Conservation (phyloP, 768 basidiomycete genomes). For the Calocera viscosa region DNA sequence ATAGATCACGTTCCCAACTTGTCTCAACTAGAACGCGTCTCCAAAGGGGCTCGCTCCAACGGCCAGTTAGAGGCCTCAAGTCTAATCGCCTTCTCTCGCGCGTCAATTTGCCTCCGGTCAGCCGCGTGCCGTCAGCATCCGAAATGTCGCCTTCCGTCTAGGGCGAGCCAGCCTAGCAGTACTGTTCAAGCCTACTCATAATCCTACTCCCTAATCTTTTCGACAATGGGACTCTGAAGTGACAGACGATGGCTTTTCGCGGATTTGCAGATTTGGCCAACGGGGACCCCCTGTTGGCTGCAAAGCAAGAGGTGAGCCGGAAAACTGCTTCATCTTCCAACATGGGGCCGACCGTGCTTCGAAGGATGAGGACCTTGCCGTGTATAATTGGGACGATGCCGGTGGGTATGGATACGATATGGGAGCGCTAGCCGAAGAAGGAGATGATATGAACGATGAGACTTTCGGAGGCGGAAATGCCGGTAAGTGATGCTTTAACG, state of each 20-base stretch:
- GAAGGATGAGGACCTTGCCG: conserved; percentile 64
- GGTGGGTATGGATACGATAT: conserved; percentile 84
- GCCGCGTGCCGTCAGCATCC: conserved; percentile 9
- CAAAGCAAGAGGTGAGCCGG: background rate
- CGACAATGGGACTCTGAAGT: background rate
- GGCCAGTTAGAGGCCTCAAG: background rate
- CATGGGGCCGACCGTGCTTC: background rate
- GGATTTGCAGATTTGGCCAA: background rate
- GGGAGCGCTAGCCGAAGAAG: conserved; percentile 73
- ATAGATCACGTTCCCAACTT: background rate
- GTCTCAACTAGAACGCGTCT: background rate
- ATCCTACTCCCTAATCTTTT: background rate
- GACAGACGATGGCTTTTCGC: background rate
- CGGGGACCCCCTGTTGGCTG: background rate
- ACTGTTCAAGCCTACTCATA: conserved; percentile 4
- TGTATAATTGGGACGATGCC: conserved; percentile 58
- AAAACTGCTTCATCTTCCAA: background rate
- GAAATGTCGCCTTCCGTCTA: background rate
- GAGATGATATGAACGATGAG: conserved; percentile 91
- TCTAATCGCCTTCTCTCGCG: conserved; percentile 6
- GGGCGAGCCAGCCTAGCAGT: background rate
- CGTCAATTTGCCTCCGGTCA: conserved; percentile 1
- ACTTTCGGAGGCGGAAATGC: conserved; percentile 76
- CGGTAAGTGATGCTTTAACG: conserved; percentile 41
- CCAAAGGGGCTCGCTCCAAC: background rate